Evolutionary conservation across 345 rosid genomes (phyloP), one percentile per base, ranked within the genome.

Genomic region (Schrenkiella parvula): DNA sequence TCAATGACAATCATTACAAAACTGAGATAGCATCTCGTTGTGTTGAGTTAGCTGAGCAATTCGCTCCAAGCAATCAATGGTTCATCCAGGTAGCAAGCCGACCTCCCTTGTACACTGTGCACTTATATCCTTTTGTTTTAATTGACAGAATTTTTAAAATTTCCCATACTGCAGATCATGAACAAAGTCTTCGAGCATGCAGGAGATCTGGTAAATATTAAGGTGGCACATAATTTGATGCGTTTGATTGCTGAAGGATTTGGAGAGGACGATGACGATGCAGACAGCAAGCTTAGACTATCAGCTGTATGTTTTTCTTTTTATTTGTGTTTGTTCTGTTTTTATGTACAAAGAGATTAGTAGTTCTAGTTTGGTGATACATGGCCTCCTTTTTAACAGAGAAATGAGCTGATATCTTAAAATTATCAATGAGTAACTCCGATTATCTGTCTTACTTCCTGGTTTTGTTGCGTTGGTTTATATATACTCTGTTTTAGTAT

Each of bases 41-140:
- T 61, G 92, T 91, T 68, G 97, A 91, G 62, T 90, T 95, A 61
- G 99, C 98, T 0, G 99, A 91, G 78, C 99, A 95, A 78, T 95
- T 87, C 84, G 99, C 99, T 38, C 98, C 99, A 48, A 89, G 98
- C 71, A 95, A 89, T 83, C 98, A 86, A 41, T 95, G 99, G 99
- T 95, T 95, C 78, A 95, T 95, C 72, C 93, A 86, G 97, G 99
- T 95, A 81, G 53, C 75, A 52, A 56, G 2, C 41, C 54, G 19
- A 66, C 52, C 25, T 68, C 72, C 46, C 25, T 19, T 59, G 41
- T 52, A 15, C 41, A 23, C 19, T 66, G 19, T 52, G 50, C 19
- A 29, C 19, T 13, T 34, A 21, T 22, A 39, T 32, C 8, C 23
- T 17, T 29, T 58, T 56, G 23, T 47, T 22, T 46, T 3, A 6